These are phyloP conservation scores for Fusarium guadeloupense DNA, from an alignment of 2,329 filamentous ascomycete genomes.

Conservation along the genomic window DNA sequence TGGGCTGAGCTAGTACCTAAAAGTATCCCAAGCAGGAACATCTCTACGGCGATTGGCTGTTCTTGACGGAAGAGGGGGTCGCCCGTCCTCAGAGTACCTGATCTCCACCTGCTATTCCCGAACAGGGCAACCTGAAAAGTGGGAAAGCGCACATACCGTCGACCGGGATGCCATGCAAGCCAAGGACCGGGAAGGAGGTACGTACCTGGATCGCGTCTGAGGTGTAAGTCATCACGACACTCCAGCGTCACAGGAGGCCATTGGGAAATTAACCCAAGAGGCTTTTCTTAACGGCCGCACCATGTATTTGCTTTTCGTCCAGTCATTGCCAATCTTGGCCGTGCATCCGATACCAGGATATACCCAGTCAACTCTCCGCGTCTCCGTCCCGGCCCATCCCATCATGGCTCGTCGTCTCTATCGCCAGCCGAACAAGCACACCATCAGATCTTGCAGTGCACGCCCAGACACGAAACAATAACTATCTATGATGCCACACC, in stretches of 20 bases:
- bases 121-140: conserved; percentile 26
- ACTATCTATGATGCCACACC: conserved; percentile 30
- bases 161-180: conserved; percentile 1
- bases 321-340: conserved; percentile 34
- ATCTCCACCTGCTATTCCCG: conserved; percentile 22
- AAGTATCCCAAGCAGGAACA: conserved; percentile 35
- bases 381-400: conserved; percentile 32
- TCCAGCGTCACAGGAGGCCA: conserved; percentile 40
- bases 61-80: conserved; percentile 6
- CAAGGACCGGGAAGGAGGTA: conserved; percentile 26
- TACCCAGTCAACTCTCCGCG: conserved; percentile 34
- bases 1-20: conserved; percentile 24
- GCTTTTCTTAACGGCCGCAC: conserved; percentile 33
- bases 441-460: conserved; percentile 37
- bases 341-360: conserved; percentile 26
- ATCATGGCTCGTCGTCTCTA: conserved; percentile 15
- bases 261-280: conserved; percentile 40
- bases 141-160: background rate
- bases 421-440: conserved; percentile 12
- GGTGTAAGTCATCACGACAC: conserved; percentile 42
- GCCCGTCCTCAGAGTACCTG: background rate
- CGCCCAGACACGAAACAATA: conserved; percentile 19
- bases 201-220: conserved; percentile 30
- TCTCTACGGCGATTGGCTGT: conserved; percentile 21
- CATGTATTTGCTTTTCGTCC: conserved; percentile 34